These are phyloP conservation scores for Oehlia diaphana DNA, from an alignment of 192 early-diverging fungal genomes.

Conservation along the genomic window DNA sequence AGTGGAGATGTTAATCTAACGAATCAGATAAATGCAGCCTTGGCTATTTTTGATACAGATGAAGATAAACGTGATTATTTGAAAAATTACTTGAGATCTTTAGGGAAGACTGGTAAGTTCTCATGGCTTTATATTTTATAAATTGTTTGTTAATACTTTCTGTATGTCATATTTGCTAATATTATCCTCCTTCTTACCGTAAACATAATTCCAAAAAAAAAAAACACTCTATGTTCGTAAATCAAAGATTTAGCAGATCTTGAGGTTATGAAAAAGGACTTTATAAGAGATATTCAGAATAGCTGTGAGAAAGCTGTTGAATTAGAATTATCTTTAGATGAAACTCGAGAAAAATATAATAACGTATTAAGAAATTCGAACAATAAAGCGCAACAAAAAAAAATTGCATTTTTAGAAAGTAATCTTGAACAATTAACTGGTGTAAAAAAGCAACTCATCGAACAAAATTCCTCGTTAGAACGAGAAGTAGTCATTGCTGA, in stretches of 20 bases:
- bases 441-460: conserved; percentile 93
- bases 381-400: conserved; percentile 87
- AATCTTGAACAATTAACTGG: conserved; percentile 94
- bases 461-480: conserved; percentile 94
- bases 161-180: too few relatives aligned
- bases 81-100: not conserved
- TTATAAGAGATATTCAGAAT: conserved; percentile 97
- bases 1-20: not conserved
- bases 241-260: conserved; percentile 33
- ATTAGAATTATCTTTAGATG: conserved; percentile 95
- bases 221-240: too few relatives aligned
- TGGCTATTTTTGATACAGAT: not conserved
- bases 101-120: too few relatives aligned
- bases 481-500: conserved; percentile 88
- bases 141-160: too few relatives aligned
- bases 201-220: too few relatives aligned
- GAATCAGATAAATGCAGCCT: not conserved
- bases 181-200: too few relatives aligned
- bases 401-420: conserved; percentile 95
- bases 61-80: not conserved
- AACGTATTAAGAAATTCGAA: conserved; percentile 79
- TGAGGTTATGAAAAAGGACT: not conserved
- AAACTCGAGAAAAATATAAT: conserved; percentile 91
- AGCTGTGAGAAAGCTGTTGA: conserved; percentile 98
- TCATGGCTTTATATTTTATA: too few relatives aligned